Base-by-base conservation (phyloP, 345 rosid species). In the Abelmoschus esculentus region DNA sequence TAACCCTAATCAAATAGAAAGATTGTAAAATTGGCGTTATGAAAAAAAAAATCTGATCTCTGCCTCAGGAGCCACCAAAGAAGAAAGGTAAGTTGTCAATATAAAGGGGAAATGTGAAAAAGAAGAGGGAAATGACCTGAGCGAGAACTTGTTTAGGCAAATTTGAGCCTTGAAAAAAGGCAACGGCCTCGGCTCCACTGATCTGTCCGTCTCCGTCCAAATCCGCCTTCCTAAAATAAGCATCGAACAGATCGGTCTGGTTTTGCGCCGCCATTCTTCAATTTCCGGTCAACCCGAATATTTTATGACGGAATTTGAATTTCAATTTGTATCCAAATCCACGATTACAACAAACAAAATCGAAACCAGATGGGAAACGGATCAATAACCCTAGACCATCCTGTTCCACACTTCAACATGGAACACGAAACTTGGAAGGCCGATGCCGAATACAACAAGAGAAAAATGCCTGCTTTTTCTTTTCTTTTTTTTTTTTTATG, bases 181-280 rank as follows among this genome's bases (percentile, higher is more conserved):
- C 89, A 61, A 95, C 99, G 55, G 98, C 99, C 81, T 95, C 99
- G 73, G 89, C 89, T 63, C 99, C 99, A 73, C 98, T 95, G 83
- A 95, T 95, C 82, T 90, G 96, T 73, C 99, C 97, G 73, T 95
- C 99, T 46, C 96, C 90, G 66, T 95, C 99, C 87, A 90, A 87
- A 92, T 95, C 99, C 69, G 99, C 99, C 60, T 88, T 83, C 77
- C 80, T 79, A 77, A 95, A 95, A 86, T 91, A 91, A 64, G 89
- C 81, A 81, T 95, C 98, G 86, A 91, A 95, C 74, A 87, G 92
- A 90, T 91, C 99, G 72, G 71, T 61, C 61, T 72, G 84, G 75
- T 80, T 85, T 36, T 81, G 86, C 59, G 76, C 85, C 77, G 86
- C 84, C 84, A 81, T 85, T 62, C 22, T 53, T 49, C 4, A 49